phyloP scores from a whole-genome alignment of 1,284 basidiomycete genomes.

The Apiotrichum brassicae region DNA sequence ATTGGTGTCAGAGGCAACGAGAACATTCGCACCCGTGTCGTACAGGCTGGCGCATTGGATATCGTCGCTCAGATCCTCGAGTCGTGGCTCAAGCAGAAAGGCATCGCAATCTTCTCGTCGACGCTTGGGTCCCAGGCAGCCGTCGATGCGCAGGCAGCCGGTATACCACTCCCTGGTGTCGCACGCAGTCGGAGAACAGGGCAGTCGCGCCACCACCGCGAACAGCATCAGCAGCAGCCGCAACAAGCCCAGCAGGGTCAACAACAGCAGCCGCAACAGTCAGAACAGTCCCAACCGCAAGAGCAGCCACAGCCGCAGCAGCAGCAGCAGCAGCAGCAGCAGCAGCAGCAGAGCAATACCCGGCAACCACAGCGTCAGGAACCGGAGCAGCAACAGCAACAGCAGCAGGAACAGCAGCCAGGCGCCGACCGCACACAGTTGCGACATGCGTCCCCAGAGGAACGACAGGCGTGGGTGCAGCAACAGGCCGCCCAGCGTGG shows the following conservation, averaged over 20 bases:
- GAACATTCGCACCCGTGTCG: slow-evolving; percentile 81
- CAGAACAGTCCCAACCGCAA: background rate
- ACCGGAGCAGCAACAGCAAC: background rate
- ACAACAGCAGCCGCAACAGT: background rate
- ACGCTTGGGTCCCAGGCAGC: slow-evolving; percentile 54
- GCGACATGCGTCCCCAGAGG: too few species aligned
- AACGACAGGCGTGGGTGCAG: too few species aligned
- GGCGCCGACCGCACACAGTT: background rate
- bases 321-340: background rate
- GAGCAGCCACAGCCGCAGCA: background rate
- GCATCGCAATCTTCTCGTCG: slow-evolving; percentile 48
- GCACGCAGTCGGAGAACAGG: slow-evolving; percentile 12
- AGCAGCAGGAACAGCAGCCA: background rate
- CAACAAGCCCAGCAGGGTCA: too few species aligned
- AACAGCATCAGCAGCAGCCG: slow-evolving; percentile 7
- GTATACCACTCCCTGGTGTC: slow-evolving; percentile 44
- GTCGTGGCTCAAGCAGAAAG: slow-evolving; percentile 79
- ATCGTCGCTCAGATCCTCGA: slow-evolving; percentile 92
- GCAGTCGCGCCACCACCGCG: slow-evolving; percentile 5
- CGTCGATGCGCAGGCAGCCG: slow-evolving; percentile 54
- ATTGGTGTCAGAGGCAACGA: slow-evolving; percentile 97
- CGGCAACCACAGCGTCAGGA: background rate
- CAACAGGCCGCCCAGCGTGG: background rate
- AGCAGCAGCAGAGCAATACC: background rate
- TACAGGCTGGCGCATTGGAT: slow-evolving; percentile 91